Evolutionary conservation across 2,329 filamentous ascomycete genomes (phyloP), one percentile per base, ranked within the genome.

Genomic region (Chaetomiaceae sp.): DNA sequence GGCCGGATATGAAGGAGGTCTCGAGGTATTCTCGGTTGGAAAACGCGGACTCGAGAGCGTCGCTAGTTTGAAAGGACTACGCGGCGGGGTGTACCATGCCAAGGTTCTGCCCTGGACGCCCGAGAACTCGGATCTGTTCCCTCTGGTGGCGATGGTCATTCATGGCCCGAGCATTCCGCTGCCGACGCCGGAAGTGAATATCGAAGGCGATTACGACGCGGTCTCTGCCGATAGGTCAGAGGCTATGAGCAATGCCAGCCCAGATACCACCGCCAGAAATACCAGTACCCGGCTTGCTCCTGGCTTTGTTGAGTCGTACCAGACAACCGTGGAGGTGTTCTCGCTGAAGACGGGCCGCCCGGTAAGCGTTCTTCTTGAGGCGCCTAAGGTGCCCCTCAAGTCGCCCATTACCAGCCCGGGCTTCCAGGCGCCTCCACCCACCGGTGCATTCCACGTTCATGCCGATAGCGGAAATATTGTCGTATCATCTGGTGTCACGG

Each of bases 281-380:
- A 65, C 51, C 64, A 69, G 34, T 73, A 68, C 59, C 69, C 71
- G 59, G 71, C 69, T 40, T 65, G 62, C 41, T 62, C 62, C 51
- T 62, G 67, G 48, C 2, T 59, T 58, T 25, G 71, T 84, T 54
- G 79, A 81, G 45, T 77, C 78, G 42, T 95, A 92, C 64, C 90
- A 95, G 69, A 96, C 91, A 0, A 86, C 86, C 0, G 89, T 96
- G 5, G 90, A 96, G 61, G 75, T 97, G 0, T 95, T 92, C 69
- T 96, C 91, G 1, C 73, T 97, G 55, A 83, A 81, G 61, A 88
- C 85, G n/a, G 85, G 84, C 62, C 78, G 81, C 56, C 80, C 82
- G 51, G 71, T 96, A 50, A 80, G 85, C 23, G 86, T 88, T 0
- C 74, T 97, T 8, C 84, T 95, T 55, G 80, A 84, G 62, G 84